Conservation (phyloP, 2,329 filamentous ascomycete genomes). For the Lecanosticta acicola region DNA sequence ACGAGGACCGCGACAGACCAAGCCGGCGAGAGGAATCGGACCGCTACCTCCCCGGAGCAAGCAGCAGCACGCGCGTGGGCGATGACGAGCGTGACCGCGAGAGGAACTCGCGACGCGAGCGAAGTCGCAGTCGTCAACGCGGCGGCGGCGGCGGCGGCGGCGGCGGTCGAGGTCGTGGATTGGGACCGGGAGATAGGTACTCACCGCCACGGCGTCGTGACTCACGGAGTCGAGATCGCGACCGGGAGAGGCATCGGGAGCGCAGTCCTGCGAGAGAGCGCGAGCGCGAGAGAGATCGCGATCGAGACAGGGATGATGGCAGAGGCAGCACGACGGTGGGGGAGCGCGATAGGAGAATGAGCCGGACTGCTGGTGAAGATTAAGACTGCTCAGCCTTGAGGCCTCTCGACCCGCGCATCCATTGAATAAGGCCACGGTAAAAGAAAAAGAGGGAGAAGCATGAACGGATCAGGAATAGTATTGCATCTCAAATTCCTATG, state of each 20-base stretch:
- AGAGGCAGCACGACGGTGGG: neutral
- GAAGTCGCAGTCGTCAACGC: constrained; percentile 23
- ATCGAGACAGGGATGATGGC: constrained; percentile 1
- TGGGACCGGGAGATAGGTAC: constrained; percentile 18
- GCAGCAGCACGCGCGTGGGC: constrained; percentile 9
- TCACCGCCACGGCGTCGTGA: neutral
- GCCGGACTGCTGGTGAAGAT: neutral
- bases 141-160: constrained; percentile 24
- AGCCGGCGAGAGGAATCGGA: constrained; percentile 17
- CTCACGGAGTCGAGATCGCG: constrained; percentile 10
- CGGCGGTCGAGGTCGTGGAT: constrained; percentile 24
- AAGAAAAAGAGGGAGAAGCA: no score
- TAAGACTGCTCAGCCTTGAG: no score
- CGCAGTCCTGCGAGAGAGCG: constrained; percentile 10
- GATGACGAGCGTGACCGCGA: constrained; percentile 4
- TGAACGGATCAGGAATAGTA: no score
- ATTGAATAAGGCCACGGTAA: no score
- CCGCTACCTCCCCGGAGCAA: constrained; percentile 33
- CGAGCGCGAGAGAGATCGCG: constrained; percentile 5
- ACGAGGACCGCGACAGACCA: constrained; percentile 20
- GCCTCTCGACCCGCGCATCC: no score
- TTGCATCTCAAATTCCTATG: no score
- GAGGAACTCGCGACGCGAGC: constrained; percentile 1
- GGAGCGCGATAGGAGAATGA: neutral
- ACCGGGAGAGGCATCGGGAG: constrained; percentile 10